Percentiles rank a stretch among this genome's conserved stretches.
phyloP scores from a whole-genome alignment of 2,329 filamentous ascomycete genomes.

The Plenodomus lindquistii region DNA sequence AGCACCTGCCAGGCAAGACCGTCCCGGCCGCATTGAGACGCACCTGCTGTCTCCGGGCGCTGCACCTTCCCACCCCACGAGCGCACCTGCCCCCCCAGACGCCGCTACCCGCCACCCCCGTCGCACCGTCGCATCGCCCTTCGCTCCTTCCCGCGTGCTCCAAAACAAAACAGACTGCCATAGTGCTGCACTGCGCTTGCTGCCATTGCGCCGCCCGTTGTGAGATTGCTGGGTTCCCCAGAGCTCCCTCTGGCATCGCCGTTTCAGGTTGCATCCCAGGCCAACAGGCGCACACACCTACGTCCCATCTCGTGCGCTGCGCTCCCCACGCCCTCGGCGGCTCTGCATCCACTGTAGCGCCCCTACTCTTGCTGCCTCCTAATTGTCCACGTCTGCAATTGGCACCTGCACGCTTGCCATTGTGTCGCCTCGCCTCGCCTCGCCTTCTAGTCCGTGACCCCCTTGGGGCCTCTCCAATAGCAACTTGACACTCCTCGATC shows the following conservation, averaged over 20 bases:
- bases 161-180: constrained; percentile 6
- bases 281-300: constrained; percentile 25
- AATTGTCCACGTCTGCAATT: constrained; percentile 16
- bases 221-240: constrained; percentile 10
- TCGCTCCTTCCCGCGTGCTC: constrained; percentile 9
- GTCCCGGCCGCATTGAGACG: constrained; percentile 4
- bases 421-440: constrained; percentile 6
- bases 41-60: constrained; percentile 3
- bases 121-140: constrained; percentile 14
- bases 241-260: constrained; percentile 24
- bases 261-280: constrained; percentile 40
- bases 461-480: constrained; percentile 34
- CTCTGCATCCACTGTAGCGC: constrained; percentile 12
- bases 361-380: constrained; percentile 11
- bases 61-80: constrained; percentile 8
- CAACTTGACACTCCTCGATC: background rate
- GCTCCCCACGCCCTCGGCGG: constrained; percentile 21
- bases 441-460: constrained; percentile 25
- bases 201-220: background rate
- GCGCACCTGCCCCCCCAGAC: constrained; percentile 11
- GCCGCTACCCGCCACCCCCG: constrained; percentile 10
- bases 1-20: background rate
- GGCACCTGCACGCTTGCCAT: constrained; percentile 12
- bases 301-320: constrained; percentile 9
- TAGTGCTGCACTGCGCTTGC: constrained; percentile 5